Conservation (phyloP, 192 early-diverging fungal genomes). For the Obelidium mucronatum region DNA sequence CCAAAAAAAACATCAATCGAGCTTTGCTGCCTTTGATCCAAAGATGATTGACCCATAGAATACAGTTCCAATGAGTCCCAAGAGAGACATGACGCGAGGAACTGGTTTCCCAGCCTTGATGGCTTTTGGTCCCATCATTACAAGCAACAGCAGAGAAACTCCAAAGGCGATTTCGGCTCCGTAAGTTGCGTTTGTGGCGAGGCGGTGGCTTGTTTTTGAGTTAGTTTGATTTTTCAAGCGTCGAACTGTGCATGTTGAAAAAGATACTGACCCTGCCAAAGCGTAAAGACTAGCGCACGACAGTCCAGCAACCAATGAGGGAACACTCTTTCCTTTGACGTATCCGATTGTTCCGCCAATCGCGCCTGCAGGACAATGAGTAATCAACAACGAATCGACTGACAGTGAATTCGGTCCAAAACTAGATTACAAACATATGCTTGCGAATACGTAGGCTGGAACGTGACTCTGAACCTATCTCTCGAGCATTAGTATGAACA, state of each 20-base stretch:
- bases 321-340: conserved; percentile 38
- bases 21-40: not conserved
- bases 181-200: conserved; percentile 49
- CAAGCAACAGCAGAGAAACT: conserved; percentile 48
- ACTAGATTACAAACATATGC: conserved; percentile 1
- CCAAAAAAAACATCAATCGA: too few species aligned
- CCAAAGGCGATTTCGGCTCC: conserved; percentile 57
- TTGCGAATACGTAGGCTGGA: conserved; percentile 25
- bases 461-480: not conserved
- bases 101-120: conserved; percentile 45
- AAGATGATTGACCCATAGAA: not conserved
- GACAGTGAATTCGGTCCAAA: too few species aligned
- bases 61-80: conserved; percentile 22
- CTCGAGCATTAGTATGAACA: not conserved
- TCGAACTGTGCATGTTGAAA: not conserved
- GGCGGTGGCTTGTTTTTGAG: conserved; percentile 41
- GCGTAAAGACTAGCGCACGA: conserved; percentile 50
- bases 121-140: conserved; percentile 53
- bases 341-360: conserved; percentile 59
- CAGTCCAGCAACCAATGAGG: conserved; percentile 60
- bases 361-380: conserved; percentile 39
- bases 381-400: not conserved
- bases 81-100: conserved; percentile 38
- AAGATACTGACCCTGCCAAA: conserved; percentile 43
- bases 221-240: not conserved